A percentile compares a stretch with the other conserved stretches of the same genome.
Conservation (phyloP, 768 basidiomycete species). For the Exsudoporus frostii region DNA sequence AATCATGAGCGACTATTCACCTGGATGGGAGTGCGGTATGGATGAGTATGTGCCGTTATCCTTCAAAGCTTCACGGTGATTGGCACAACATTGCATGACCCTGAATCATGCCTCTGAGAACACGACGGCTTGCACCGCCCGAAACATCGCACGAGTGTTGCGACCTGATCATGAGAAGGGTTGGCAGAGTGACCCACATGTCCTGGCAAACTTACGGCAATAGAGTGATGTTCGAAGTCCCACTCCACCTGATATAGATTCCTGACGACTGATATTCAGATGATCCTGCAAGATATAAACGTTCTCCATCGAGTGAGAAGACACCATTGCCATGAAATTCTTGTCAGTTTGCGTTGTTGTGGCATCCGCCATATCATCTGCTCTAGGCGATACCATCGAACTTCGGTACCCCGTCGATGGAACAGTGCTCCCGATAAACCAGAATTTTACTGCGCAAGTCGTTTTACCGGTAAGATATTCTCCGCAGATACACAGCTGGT, state of each 20-base stretch:
- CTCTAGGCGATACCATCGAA: constrained; percentile 17
- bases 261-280: neutral
- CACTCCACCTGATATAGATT: neutral
- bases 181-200: neutral
- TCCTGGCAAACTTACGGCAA: neutral
- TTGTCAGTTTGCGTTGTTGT: neutral
- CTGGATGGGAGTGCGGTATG: neutral
- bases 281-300: neutral
- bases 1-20: neutral
- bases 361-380: constrained; percentile 1
- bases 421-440: constrained; percentile 10
- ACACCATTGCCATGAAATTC: constrained; percentile 2
- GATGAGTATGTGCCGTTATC: neutral
- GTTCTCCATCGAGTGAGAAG: neutral
- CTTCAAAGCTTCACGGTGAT: too few species aligned
- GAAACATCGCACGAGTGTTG: neutral
- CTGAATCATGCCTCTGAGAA: neutral
- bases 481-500: too few species aligned
- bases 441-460: constrained; percentile 18
- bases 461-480: constrained; percentile 10
- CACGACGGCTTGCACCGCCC: constrained; percentile 10
- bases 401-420: constrained; percentile 21
- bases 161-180: too few species aligned
- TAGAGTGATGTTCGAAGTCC: neutral
- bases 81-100: neutral